Conservation (phyloP, 2,329 filamentous ascomycete species). For the Aspergillus ochraceoroseus region DNA sequence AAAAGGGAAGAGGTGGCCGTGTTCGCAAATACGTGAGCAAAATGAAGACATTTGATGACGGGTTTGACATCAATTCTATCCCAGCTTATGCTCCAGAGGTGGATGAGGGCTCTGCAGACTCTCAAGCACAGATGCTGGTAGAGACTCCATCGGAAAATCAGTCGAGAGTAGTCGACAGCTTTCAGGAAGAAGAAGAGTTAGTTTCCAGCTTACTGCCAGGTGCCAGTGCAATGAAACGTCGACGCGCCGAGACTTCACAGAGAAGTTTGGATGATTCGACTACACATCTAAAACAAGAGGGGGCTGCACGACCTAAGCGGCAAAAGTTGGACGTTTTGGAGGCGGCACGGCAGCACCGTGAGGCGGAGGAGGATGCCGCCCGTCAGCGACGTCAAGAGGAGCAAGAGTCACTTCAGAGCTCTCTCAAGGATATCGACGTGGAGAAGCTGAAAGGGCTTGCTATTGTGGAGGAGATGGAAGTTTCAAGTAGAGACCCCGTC, state of each 20-base stretch:
- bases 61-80: slow-evolving; percentile 46
- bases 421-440: slow-evolving; percentile 63
- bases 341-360: slow-evolving; percentile 52
- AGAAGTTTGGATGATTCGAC: slow-evolving; percentile 37
- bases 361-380: slow-evolving; percentile 49
- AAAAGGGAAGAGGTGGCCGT: slow-evolving; percentile 23
- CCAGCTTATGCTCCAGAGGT: slow-evolving; percentile 34
- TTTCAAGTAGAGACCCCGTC: slow-evolving; percentile 43
- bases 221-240: slow-evolving; percentile 72
- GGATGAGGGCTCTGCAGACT: slow-evolving; percentile 17
- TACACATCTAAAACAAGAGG: slow-evolving; percentile 25
- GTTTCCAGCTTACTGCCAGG: slow-evolving; percentile 72
- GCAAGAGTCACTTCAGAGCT: slow-evolving; percentile 50
- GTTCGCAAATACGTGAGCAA: slow-evolving; percentile 36
- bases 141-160: slow-evolving; percentile 23
- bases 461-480: slow-evolving; percentile 69
- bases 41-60: slow-evolving; percentile 71
- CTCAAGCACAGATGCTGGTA: slow-evolving; percentile 20
- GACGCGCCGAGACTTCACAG: slow-evolving; percentile 59
- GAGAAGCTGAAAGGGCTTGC: slow-evolving; percentile 67
- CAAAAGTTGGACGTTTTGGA: slow-evolving; percentile 66
- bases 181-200: slow-evolving; percentile 48
- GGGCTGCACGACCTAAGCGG: slow-evolving; percentile 44
- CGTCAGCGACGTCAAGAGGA: slow-evolving; percentile 52
- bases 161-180: slow-evolving; percentile 26